Conservation (phyloP, 2,329 filamentous ascomycete genomes). For the Sarocladium oryzae region DNA sequence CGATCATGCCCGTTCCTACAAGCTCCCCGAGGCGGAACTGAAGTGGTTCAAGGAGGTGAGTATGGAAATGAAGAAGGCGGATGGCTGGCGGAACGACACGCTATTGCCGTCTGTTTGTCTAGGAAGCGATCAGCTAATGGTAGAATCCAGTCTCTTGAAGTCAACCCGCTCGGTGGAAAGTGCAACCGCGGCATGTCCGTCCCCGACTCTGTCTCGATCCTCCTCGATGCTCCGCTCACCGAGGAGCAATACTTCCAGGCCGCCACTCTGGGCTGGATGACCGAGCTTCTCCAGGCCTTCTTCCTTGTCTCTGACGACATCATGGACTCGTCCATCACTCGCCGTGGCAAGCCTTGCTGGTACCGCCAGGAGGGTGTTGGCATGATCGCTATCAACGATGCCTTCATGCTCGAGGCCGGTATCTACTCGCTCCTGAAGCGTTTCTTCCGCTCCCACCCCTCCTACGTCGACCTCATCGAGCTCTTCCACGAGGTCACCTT, state of each 20-base stretch:
- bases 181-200: constrained; percentile 99
- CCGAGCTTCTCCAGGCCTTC: constrained; percentile 96
- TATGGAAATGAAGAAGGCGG: constrained; percentile 5
- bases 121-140: neutral
- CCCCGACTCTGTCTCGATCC: constrained; percentile 78
- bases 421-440: constrained; percentile 93
- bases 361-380: constrained; percentile 85
- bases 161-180: constrained; percentile 90
- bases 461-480: constrained; percentile 88
- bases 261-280: constrained; percentile 90
- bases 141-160: constrained; percentile 60
- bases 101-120: too few relatives aligned
- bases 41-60: constrained; percentile 80
- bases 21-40: constrained; percentile 71
- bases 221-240: constrained; percentile 64
- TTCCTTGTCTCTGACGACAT: constrained; percentile 99
- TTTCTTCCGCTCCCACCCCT: constrained; percentile 80
- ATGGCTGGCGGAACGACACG: too few relatives aligned
- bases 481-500: constrained; percentile 92
- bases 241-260: constrained; percentile 83
- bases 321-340: constrained; percentile 94
- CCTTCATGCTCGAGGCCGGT: constrained; percentile 85
- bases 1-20: constrained; percentile 72
- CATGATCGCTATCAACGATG: constrained; percentile 97
- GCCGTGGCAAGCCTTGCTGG: constrained; percentile 93